These are phyloP conservation scores for Citrullus amarus DNA, from an alignment of 306 rosid species.

Conservation along the genomic window DNA sequence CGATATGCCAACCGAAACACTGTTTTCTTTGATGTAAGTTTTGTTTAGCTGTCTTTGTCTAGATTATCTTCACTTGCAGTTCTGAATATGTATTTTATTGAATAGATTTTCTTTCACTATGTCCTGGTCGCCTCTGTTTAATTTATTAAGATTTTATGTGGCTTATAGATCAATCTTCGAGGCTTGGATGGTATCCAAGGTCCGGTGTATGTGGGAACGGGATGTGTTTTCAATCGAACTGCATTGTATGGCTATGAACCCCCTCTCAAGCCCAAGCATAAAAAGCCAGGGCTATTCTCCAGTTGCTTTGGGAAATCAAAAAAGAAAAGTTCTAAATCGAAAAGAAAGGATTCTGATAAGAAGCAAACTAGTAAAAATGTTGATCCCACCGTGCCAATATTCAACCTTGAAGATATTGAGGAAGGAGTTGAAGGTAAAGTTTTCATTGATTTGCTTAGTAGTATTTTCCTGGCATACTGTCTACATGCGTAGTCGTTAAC, in stretches of 20 bases:
- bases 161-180: slow-evolving; percentile 73
- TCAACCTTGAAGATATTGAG: slow-evolving; percentile 87
- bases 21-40: slow-evolving; percentile 92
- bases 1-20: slow-evolving; percentile 96
- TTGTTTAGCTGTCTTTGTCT: neutral
- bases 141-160: neutral
- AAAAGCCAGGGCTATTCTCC: slow-evolving; percentile 52
- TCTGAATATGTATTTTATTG: neutral
- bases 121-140: neutral
- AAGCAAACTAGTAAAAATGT: slow-evolving; percentile 61
- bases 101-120: neutral
- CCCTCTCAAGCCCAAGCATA: slow-evolving; percentile 79
- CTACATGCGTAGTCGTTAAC: neutral
- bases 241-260: slow-evolving; percentile 96
- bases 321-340: slow-evolving; percentile 63
- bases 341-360: slow-evolving; percentile 70
- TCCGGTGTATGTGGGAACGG: slow-evolving; percentile 98
- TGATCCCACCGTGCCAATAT: slow-evolving; percentile 79
- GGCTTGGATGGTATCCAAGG: slow-evolving; percentile 99
- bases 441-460: neutral
- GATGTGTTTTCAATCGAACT: slow-evolving; percentile 91
- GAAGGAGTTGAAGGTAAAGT: slow-evolving; percentile 88
- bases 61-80: neutral
- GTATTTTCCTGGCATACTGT: neutral
- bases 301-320: slow-evolving; percentile 59